Evolutionary conservation across 306 rosid genomes (phyloP).

Genomic region (Styphnolobium japonicum): DNA sequence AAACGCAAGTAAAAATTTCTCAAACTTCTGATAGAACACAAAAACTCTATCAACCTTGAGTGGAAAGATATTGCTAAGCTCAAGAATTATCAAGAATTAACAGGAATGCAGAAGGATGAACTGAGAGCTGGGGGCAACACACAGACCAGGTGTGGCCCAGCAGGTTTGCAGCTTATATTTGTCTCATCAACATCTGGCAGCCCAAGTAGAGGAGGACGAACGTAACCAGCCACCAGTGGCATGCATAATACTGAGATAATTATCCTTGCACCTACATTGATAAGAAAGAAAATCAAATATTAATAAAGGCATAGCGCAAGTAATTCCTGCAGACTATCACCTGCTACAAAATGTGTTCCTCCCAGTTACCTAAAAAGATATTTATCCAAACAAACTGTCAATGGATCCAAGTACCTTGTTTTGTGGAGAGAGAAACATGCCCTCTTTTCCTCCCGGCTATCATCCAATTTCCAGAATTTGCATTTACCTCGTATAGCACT

Average conservation of each 20-base stretch:
- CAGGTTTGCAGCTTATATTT: conserved; percentile 84
- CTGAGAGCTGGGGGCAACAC: conserved; percentile 92
- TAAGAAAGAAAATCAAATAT: conserved; percentile 20
- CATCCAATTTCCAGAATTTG: conserved; percentile 92
- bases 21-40: conserved; percentile 9
- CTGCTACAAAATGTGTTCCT: conserved; percentile 16
- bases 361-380: neutral
- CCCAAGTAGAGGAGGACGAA: conserved; percentile 87
- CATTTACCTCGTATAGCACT: conserved; percentile 81
- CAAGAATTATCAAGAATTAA: conserved; percentile 49
- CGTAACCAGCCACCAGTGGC: conserved; percentile 91
- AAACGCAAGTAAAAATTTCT: conserved; percentile 25
- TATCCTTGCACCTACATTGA: conserved; percentile 75
- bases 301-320: neutral
- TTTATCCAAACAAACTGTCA: neutral
- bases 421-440: conserved; percentile 63
- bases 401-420: conserved; percentile 58
- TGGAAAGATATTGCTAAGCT: conserved; percentile 13
- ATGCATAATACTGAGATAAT: conserved; percentile 78
- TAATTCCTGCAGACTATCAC: conserved; percentile 7
- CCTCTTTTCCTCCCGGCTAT: conserved; percentile 99
- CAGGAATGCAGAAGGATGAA: conserved; percentile 90
- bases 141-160: conserved; percentile 93
- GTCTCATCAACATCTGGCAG: conserved; percentile 77
- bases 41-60: conserved; percentile 24